Evolutionary conservation across 1,139 yeast species (phyloP), one percentile per base, ranked within the genome.

Genomic region (Scheffersomyces cryptocercus): DNA sequence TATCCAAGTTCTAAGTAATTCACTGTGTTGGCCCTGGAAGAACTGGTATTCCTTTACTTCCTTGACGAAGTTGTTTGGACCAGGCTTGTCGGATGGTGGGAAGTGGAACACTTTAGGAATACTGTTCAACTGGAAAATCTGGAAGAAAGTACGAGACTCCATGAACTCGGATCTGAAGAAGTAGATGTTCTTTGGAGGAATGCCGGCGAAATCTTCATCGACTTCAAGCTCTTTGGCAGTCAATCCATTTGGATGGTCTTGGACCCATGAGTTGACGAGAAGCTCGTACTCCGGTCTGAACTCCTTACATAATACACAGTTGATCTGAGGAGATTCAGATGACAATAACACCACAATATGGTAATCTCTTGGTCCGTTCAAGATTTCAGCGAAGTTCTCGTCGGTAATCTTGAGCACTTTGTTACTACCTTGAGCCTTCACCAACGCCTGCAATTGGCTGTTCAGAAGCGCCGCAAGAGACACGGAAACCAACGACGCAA

Each of bases 51-150:
- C 75, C 15, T 62, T 64, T 51, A 64, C 68, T 24, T 78, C 79
- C 10, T 60, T 55, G 29, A 57, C 49, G 54, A 51, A 78, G 50
- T 57, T 59, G 35, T 51, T 65, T 37, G 61, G 60, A 46, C 40
- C 53, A 46, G 51, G 60, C 40, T 37, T 56, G 37, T 73, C 63
- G n/a, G 83, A 74, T 15, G 95, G 89, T 3, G 75, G 67, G 62
- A 82, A 85, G 48, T 84, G 66, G 65, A 75, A 84, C 37, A 90
- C 60, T 58, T 87, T 84, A 31, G 99, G 99, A 33, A 93, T 96
- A 48, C 82, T 83, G 54, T 81, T 79, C 55, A 93, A 70, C 34
- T 77, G 71, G 60, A 84, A 70, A 37, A 62, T 62, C 57, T 70
- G 74, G 73, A 85, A 89, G 52, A 75, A 74, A 44, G 69, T 70